Evolutionary conservation across 768 basidiomycete species (phyloP).

Genomic region (Amanita brunnescens): DNA sequence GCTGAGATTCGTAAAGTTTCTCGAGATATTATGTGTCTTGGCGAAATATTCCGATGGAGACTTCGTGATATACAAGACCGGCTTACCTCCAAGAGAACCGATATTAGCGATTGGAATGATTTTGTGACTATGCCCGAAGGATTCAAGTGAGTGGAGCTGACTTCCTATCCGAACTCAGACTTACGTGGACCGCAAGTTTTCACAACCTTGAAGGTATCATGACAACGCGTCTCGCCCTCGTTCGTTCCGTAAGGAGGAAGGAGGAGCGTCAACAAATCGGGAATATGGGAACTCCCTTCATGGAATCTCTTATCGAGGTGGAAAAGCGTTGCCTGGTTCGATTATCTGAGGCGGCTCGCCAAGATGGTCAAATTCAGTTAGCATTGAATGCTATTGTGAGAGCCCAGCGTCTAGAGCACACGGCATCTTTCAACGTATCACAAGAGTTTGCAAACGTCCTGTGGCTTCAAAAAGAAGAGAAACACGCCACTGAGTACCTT

Average conservation of each 20-base stretch:
- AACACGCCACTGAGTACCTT: constrained; percentile 69
- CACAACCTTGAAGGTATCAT: constrained; percentile 65
- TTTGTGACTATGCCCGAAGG: constrained; percentile 41
- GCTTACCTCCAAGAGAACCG: constrained; percentile 24
- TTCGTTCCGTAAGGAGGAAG: constrained; percentile 59
- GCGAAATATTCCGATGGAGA: constrained; percentile 67
- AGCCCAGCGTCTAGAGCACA: constrained; percentile 53
- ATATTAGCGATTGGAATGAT: constrained; percentile 27
- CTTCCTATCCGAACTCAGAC: neutral
- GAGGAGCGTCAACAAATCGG: constrained; percentile 77
- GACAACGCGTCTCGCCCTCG: constrained; percentile 74
- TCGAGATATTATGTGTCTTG: constrained; percentile 71
- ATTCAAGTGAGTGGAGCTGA: constrained; percentile 52
- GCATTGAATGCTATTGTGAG: constrained; percentile 80
- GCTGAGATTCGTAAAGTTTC: constrained; percentile 61
- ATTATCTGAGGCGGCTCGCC: constrained; percentile 65
- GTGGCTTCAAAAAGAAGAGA: constrained; percentile 83
- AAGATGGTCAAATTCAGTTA: constrained; percentile 61
- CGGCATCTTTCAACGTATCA: constrained; percentile 42
- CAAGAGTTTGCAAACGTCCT: constrained; percentile 86
- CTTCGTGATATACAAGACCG: constrained; percentile 22
- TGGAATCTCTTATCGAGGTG: constrained; percentile 39
- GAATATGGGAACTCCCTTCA: constrained; percentile 47
- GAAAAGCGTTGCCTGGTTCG: constrained; percentile 66
- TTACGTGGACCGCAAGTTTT: constrained; percentile 43